Evolutionary conservation across 305 asterid species (phyloP), one percentile per base, ranked within the genome.

Genomic region (Fraxinus latifolia): DNA sequence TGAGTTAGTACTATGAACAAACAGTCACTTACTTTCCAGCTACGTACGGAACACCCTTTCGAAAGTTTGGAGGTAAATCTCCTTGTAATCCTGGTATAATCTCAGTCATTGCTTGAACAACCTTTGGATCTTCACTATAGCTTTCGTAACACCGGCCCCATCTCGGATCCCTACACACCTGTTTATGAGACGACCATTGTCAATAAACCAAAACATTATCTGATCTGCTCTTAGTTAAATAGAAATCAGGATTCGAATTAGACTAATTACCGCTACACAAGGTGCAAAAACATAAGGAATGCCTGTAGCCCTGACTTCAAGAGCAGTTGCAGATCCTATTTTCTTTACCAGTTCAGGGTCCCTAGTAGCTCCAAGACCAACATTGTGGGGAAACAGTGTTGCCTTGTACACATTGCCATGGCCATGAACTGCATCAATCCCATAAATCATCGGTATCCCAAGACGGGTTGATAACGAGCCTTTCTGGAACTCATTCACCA

Each of bases 151-250:
- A 91, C 86, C 97, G 86, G 7, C 97, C 95, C 95, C 93, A 90
- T 84, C 95, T 90, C 2, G 97, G 97, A 84, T 92, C 95, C 81
- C 97, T 86, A 71, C 97, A 92, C 14, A 92, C 93, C 97, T 92
- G 78, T 53, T 62, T 19, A 55, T 9, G 0, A 7, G 23, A 47
- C 74, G 19, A n/a, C 36, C 25, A 37, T 36, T 7, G 5, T 25
- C 25, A 39, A 25, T 29, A 29, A 60, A 74, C 8, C 11, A 3
- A 53, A 0, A 29, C n/a, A n/a, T 62, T 5, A 1, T 80, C 78
- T 33, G 11, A 53, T 42, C 37, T 75, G 11, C 9, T 31, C 7
- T 55, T 14, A 29, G 15, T 5, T n/a, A 37, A 25, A 36, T 72
- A 75, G 58, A n/a, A n/a, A 7, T 8, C 34, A 74, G 39, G 3